Conservation (phyloP, 2,329 filamentous ascomycete species). For the Pleurostoma richardsiae region DNA sequence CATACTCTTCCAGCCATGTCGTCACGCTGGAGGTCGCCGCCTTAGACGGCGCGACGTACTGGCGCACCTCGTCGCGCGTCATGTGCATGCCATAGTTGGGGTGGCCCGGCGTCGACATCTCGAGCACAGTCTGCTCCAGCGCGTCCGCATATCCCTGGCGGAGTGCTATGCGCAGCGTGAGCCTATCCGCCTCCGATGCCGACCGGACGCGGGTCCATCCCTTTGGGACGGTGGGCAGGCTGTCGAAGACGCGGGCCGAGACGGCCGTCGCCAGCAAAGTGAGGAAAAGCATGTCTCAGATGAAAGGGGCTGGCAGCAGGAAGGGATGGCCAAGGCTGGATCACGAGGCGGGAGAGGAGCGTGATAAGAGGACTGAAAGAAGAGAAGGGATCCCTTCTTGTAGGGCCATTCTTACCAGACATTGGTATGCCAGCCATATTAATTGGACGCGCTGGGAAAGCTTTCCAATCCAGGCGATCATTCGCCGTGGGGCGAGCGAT, state of each 20-base stretch:
- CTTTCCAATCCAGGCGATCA: too few relatives aligned
- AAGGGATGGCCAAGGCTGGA: too few relatives aligned
- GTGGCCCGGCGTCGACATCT: conserved; percentile 57
- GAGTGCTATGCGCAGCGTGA: conserved; percentile 44
- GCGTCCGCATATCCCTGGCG: conserved; percentile 39
- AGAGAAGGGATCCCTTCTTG: too few relatives aligned
- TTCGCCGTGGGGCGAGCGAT: too few relatives aligned
- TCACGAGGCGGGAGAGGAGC: too few relatives aligned
- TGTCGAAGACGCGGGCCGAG: conserved; percentile 28
- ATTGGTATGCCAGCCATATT: too few relatives aligned
- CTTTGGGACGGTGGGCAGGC: conserved; percentile 24
- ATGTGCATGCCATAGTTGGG: conserved; percentile 57
- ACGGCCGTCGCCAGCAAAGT: conserved; percentile 17
- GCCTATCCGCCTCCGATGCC: conserved; percentile 27
- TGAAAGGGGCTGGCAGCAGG: too few relatives aligned
- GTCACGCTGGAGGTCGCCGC: conserved; percentile 43
- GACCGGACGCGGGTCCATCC: conserved; percentile 30
- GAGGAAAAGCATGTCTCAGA: conserved; percentile 11
- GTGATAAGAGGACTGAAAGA: too few relatives aligned
- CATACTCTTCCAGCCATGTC: conserved; percentile 49
- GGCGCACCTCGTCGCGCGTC: conserved; percentile 52
- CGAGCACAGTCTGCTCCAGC: conserved; percentile 54
- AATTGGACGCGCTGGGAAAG: too few relatives aligned
- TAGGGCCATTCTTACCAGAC: too few relatives aligned
- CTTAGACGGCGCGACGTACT: conserved; percentile 44